A percentile compares a stretch with the other conserved stretches of the same genome.
Evolutionary conservation across 164 flowering plant species (phyloP).

Genomic region (Aristolochia contorta): DNA sequence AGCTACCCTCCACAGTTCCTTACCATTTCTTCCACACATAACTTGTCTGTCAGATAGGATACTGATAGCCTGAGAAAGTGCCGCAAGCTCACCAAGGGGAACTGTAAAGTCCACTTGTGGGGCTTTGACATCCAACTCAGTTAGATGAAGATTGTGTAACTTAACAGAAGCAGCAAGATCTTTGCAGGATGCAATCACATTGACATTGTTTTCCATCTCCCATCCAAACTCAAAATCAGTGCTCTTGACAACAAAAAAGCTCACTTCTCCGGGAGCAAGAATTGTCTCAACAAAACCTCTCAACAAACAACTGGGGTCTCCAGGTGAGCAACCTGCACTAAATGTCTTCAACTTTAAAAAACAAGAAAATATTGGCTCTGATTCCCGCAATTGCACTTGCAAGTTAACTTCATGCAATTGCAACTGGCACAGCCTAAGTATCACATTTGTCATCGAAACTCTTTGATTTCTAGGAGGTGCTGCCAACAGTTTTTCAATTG

Average conservation of each 20-base stretch:
- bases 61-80: constrained; percentile 19
- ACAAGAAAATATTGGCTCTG: constrained; percentile 24
- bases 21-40: constrained; percentile 46
- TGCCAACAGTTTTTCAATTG: constrained; percentile 32
- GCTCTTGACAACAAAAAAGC: constrained; percentile 29
- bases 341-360: constrained; percentile 33
- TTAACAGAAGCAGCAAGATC: constrained; percentile 23
- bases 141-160: constrained; percentile 40
- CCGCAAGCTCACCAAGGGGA: constrained; percentile 43
- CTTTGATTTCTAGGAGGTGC: constrained; percentile 25
- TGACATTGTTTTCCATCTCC: constrained; percentile 26
- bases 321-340: constrained; percentile 23
- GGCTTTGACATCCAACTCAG: constrained; percentile 23
- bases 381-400: constrained; percentile 34
- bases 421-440: constrained; percentile 40
- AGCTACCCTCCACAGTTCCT: constrained; percentile 65
- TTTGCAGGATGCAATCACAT: constrained; percentile 19
- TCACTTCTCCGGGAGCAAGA: constrained; percentile 25
- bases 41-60: constrained; percentile 21
- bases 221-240: constrained; percentile 39
- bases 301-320: constrained; percentile 28
- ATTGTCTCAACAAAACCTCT: constrained; percentile 36
- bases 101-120: constrained; percentile 39
- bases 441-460: constrained; percentile 29
- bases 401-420: constrained; percentile 32